These are phyloP conservation scores for Ophiostoma piceae DNA, from an alignment of 2,329 filamentous ascomycete genomes.

Conservation along the genomic window DNA sequence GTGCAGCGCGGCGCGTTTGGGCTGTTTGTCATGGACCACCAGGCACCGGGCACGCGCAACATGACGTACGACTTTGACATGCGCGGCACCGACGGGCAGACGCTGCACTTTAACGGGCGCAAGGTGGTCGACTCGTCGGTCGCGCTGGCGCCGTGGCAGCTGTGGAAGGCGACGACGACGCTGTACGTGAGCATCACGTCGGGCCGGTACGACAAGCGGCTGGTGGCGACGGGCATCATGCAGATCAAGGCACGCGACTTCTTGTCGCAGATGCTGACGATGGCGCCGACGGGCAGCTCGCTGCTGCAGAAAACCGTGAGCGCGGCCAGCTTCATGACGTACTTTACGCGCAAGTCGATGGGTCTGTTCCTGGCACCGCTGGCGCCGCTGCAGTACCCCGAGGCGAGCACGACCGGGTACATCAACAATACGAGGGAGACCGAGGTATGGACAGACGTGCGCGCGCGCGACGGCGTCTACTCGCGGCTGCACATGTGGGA, in stretches of 20 bases:
- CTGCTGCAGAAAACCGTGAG: slow-evolving; percentile 42
- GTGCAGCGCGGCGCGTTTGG: slow-evolving; percentile 54
- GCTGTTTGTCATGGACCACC: slow-evolving; percentile 50
- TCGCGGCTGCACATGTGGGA: slow-evolving; percentile 55
- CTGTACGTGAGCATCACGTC: slow-evolving; percentile 55
- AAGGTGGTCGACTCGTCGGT: slow-evolving; percentile 58
- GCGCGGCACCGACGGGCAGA: slow-evolving; percentile 47
- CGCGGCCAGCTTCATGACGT: slow-evolving; percentile 48
- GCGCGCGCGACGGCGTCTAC: slow-evolving; percentile 48
- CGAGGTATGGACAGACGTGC: slow-evolving; percentile 41
- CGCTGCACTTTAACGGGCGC: slow-evolving; percentile 56
- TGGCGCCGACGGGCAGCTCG: slow-evolving; percentile 47
- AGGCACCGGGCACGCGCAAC: slow-evolving; percentile 53
- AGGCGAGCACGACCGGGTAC: slow-evolving; percentile 44
- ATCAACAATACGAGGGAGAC: slow-evolving; percentile 47
- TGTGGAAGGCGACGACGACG: slow-evolving; percentile 59
- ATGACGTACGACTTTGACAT: slow-evolving; percentile 59
- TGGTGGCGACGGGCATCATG: slow-evolving; percentile 57
- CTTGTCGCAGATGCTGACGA: slow-evolving; percentile 49
- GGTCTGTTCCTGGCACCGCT: slow-evolving; percentile 52
- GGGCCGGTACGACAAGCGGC: slow-evolving; percentile 23
- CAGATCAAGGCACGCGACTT: slow-evolving; percentile 51
- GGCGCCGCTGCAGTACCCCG: slow-evolving; percentile 52
- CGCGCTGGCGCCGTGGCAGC: slow-evolving; percentile 49
- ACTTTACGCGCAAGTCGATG: slow-evolving; percentile 51